These are phyloP conservation scores for Saururus chinensis DNA, from an alignment of 164 flowering plant species.

Conservation along the genomic window DNA sequence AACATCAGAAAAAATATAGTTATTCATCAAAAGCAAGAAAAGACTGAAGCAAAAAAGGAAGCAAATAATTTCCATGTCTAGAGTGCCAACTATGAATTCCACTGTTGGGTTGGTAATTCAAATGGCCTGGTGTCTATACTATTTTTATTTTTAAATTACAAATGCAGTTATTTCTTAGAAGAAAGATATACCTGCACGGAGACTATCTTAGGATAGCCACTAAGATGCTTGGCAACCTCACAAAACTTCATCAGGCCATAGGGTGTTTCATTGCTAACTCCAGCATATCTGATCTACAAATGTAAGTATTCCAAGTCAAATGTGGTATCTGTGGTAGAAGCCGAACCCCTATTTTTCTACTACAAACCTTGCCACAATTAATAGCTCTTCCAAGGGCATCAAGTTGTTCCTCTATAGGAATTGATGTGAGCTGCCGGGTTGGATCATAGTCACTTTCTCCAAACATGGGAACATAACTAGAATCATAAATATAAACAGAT, in stretches of 20 bases:
- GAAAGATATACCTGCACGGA: slow-evolving; percentile 58
- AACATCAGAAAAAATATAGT: background rate
- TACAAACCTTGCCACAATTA: slow-evolving; percentile 63
- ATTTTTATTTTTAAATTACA: no score
- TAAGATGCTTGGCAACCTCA: slow-evolving; percentile 30
- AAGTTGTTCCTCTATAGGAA: slow-evolving; percentile 64
- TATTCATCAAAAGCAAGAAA: background rate
- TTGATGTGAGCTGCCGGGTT: slow-evolving; percentile 27
- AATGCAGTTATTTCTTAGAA: background rate
- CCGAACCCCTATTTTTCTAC: no score
- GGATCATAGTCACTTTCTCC: slow-evolving; percentile 85
- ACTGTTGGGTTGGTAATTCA: no score
- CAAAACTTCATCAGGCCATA: slow-evolving; percentile 88
- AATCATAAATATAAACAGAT: slow-evolving; percentile 12
- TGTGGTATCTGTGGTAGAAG: background rate
- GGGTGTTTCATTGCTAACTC: slow-evolving; percentile 85
- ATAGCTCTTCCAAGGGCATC: slow-evolving; percentile 53
- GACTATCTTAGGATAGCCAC: slow-evolving; percentile 44
- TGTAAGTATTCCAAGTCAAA: background rate
- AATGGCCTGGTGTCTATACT: background rate
- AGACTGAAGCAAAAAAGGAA: background rate
- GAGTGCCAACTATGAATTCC: background rate
- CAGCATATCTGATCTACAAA: slow-evolving; percentile 68
- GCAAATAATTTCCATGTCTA: background rate
- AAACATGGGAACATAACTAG: slow-evolving; percentile 90